These are phyloP conservation scores for Odontarrhena argentea DNA, from an alignment of 345 rosid genomes.

Conservation along the genomic window DNA sequence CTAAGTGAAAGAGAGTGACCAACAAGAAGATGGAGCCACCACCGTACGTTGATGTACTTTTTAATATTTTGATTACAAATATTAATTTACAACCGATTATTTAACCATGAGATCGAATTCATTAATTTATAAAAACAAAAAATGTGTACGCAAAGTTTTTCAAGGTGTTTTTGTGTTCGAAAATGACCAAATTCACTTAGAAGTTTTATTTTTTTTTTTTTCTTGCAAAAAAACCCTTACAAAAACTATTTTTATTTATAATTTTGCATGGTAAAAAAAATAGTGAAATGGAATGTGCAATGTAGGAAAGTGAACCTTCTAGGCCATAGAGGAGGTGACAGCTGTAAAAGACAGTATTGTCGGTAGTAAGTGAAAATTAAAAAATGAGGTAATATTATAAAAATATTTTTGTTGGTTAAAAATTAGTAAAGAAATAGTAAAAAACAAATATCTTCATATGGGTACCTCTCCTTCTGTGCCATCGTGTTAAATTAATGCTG, in stretches of 20 bases:
- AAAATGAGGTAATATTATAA: neutral
- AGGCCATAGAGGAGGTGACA: slow-evolving; percentile 26
- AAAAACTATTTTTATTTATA: too few relatives aligned
- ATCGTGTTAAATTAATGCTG: slow-evolving; percentile 38
- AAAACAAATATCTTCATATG: slow-evolving; percentile 35
- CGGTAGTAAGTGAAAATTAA: slow-evolving; percentile 31
- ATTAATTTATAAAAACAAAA: too few relatives aligned
- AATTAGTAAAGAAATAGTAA: slow-evolving; percentile 1
- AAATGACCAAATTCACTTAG: too few relatives aligned
- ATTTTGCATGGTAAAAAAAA: slow-evolving; percentile 14
- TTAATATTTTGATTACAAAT: too few relatives aligned
- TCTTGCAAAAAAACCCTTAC: too few relatives aligned
- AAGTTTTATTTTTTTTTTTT: too few relatives aligned
- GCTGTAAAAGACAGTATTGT: slow-evolving; percentile 34
- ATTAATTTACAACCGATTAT: too few relatives aligned
- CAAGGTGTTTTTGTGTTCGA: too few relatives aligned
- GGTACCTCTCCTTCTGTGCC: slow-evolving; percentile 42
- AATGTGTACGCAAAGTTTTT: too few relatives aligned
- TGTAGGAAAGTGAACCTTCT: slow-evolving; percentile 27
- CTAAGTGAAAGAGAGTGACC: slow-evolving; percentile 7
- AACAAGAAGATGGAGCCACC: neutral
- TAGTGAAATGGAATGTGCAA: slow-evolving; percentile 18
- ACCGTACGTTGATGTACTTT: too few relatives aligned
- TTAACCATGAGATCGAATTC: too few relatives aligned
- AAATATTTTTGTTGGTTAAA: too few relatives aligned